phyloP scores from a whole-genome alignment of 257 asterid genomes.

The Penstemon newberryi region DNA sequence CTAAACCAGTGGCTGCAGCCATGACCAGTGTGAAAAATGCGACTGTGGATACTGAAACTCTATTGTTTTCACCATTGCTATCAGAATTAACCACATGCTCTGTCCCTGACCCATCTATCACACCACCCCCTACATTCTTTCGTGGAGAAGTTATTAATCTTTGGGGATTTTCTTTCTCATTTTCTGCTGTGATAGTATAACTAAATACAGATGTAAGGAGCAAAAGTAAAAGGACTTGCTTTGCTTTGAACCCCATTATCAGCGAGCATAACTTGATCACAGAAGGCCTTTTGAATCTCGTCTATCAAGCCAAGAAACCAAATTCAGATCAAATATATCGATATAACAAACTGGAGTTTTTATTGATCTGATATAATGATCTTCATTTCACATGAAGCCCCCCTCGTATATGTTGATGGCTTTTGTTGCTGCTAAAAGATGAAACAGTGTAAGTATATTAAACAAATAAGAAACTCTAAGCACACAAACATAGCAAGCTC shows the following conservation, averaged over 20 bases:
- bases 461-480: constrained; percentile 16
- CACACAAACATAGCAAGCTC: constrained; percentile 13
- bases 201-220: constrained; percentile 42
- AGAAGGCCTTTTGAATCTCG: constrained; percentile 6
- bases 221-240: constrained; percentile 38
- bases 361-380: neutral
- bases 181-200: constrained; percentile 38
- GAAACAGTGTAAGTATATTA: constrained; percentile 11
- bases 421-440: constrained; percentile 23
- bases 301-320: constrained; percentile 25
- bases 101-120: constrained; percentile 88
- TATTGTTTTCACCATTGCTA: constrained; percentile 33
- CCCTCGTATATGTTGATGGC: constrained; percentile 16
- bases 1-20: constrained; percentile 99
- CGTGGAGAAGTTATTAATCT: constrained; percentile 69
- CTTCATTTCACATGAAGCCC: neutral
- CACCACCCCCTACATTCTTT: constrained; percentile 55
- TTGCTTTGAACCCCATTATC: constrained; percentile 46
- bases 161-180: constrained; percentile 40
- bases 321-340: constrained; percentile 1
- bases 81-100: constrained; percentile 55
- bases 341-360: neutral
- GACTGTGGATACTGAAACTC: constrained; percentile 86
- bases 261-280: constrained; percentile 12
- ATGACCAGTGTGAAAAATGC: constrained; percentile 83